A percentile compares a stretch with the other conserved stretches of the same genome.
phyloP scores from a whole-genome alignment of 1,284 basidiomycete species.

The Sporisorium reilianum region DNA sequence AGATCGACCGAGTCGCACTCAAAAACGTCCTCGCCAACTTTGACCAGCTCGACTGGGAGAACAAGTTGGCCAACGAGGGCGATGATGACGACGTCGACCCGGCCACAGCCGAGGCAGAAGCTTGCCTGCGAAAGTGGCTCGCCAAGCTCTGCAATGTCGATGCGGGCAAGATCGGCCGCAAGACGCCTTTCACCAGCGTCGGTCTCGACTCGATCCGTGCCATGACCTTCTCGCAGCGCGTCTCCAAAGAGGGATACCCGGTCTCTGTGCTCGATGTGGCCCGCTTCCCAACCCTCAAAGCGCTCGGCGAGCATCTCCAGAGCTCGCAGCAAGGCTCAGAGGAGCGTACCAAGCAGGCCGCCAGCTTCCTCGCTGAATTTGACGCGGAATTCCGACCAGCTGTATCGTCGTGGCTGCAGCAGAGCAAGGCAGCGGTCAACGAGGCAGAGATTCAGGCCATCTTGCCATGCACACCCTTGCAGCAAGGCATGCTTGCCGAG shows the following conservation, averaged over 20 bases:
- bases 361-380: slow-evolving; percentile 27
- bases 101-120: slow-evolving; percentile 29
- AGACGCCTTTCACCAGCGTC: slow-evolving; percentile 61
- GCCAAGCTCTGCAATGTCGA: slow-evolving; percentile 55
- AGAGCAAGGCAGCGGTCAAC: neutral
- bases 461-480: slow-evolving; percentile 57
- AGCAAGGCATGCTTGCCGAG: slow-evolving; percentile 67
- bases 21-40: slow-evolving; percentile 57
- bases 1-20: slow-evolving; percentile 69
- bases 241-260: slow-evolving; percentile 50
- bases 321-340: slow-evolving; percentile 26
- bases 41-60: slow-evolving; percentile 65
- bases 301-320: slow-evolving; percentile 49
- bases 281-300: slow-evolving; percentile 57
- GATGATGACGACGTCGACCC: slow-evolving; percentile 25
- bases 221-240: slow-evolving; percentile 61
- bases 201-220: slow-evolving; percentile 68
- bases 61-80: slow-evolving; percentile 45
- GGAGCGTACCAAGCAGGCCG: slow-evolving; percentile 23
- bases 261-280: slow-evolving; percentile 67
- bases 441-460: slow-evolving; percentile 25
- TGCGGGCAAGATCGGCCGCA: slow-evolving; percentile 52
- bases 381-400: slow-evolving; percentile 34
- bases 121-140: slow-evolving; percentile 49
- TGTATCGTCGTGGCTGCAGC: slow-evolving; percentile 22